Evolutionary conservation across 163 green algal genomes (phyloP), one percentile per base, ranked within the genome.

Genomic region (Coccomyxa subellipsoidea): DNA sequence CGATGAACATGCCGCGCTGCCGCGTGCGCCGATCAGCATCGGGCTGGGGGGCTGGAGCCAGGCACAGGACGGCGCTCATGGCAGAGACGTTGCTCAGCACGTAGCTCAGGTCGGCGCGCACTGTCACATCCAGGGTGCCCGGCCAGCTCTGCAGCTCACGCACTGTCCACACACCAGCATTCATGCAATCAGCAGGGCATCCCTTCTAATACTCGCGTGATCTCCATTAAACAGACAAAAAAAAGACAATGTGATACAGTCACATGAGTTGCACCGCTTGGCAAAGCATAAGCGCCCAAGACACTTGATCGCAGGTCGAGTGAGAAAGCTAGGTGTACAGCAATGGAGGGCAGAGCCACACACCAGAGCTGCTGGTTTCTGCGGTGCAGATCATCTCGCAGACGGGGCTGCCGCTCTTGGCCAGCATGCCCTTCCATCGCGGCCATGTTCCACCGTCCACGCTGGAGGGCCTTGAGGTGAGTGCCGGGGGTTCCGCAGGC

Each of bases 81-180:
- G 71, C 27, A 2, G 71, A 38, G 34, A 53, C 32, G 27, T 40
- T 77, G 71, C 35, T 39, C 31, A 77, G 35, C 3, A 77, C 71
- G 34, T 40, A n/a, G 34, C 34, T 34, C 32, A 40, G 18, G 71
- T 77, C 35, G 21, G 71, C 32, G 10, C 71, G 71, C 71, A 53
- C 1, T 25, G 71, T 77, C 2, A 81, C 53, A 35, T 81, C 77
- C 77, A 81, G 77, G 31, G 39, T 54, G 27, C 12, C 29, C 27
- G 77, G 77, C 47, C 47, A 81, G 31, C n/a, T 36, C 12, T 4
- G 4, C 3, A 47, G 53, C 31, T 81, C 53, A 23, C 31, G 15
- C 31, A 34, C 77, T 31, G 77, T 47, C 10, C 36, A 32, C 27
- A 0, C 66, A 73, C 23, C 5, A 59, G 47, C 47, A 59, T 8